phyloP scores from a whole-genome alignment of 2,329 filamentous ascomycete species.

The Talaromyces sp. region DNA sequence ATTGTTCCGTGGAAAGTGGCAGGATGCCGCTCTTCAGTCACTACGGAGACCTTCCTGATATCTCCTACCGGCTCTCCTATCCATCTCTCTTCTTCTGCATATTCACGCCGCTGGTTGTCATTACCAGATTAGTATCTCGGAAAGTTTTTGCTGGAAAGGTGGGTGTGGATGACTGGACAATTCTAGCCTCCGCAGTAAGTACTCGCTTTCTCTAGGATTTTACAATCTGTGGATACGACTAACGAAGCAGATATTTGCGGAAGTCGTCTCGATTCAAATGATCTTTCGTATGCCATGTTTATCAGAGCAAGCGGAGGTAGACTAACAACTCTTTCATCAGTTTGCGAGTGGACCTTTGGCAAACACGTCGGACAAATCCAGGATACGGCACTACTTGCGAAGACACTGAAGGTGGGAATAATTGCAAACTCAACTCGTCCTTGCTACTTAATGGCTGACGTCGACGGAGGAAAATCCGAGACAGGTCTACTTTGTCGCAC shows the following conservation, averaged over 20 bases:
- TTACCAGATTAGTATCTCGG: slow-evolving; percentile 23
- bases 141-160: slow-evolving; percentile 22
- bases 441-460: slow-evolving; percentile 18
- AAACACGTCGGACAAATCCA: slow-evolving; percentile 23
- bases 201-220: neutral
- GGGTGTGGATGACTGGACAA: slow-evolving; percentile 26
- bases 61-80: slow-evolving; percentile 22
- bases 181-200: slow-evolving; percentile 10
- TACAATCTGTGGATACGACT: neutral
- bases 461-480: neutral
- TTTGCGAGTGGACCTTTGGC: slow-evolving; percentile 27
- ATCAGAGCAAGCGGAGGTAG: neutral
- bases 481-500: slow-evolving; percentile 39
- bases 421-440: slow-evolving; percentile 30
- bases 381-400: slow-evolving; percentile 16
- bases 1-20: neutral
- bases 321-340: slow-evolving; percentile 8
- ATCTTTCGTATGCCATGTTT: slow-evolving; percentile 20
- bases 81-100: slow-evolving; percentile 26
- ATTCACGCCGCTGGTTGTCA: slow-evolving; percentile 25
- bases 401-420: slow-evolving; percentile 23
- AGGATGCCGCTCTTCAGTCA: slow-evolving; percentile 28
- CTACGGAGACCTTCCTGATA: slow-evolving; percentile 27
- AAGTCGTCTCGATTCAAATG: slow-evolving; percentile 27
- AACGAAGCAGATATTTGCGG: slow-evolving; percentile 23